Percentiles rank a stretch among this genome's conserved stretches.
Evolutionary conservation across 768 basidiomycete genomes (phyloP).

Genomic region (Termitomyces heimii): DNA sequence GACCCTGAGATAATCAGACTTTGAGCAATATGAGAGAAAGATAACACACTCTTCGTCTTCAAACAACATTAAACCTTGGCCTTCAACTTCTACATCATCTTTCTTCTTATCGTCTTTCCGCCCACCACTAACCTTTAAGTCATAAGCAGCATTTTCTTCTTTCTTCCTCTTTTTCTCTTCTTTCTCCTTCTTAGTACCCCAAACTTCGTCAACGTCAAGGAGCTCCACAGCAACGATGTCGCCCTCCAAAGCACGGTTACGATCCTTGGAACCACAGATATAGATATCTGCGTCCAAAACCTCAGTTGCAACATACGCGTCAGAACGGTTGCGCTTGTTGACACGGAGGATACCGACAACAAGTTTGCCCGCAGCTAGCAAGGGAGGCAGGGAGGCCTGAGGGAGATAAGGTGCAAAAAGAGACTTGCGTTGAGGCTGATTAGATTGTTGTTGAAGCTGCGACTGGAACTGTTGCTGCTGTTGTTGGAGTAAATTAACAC

Average conservation of each 20-base stretch:
- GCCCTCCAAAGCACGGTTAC: slow-evolving; percentile 96
- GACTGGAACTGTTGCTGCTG: slow-evolving; percentile 95
- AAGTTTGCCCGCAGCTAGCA: slow-evolving; percentile 93
- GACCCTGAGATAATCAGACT: slow-evolving; percentile 45
- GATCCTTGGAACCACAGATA: slow-evolving; percentile 97
- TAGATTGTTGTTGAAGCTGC: slow-evolving; percentile 89
- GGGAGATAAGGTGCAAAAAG: slow-evolving; percentile 98
- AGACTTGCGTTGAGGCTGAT: slow-evolving; percentile 93
- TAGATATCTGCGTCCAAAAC: slow-evolving; percentile 98
- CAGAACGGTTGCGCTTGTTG: slow-evolving; percentile 97
- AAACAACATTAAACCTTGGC: slow-evolving; percentile 93
- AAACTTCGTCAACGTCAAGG: slow-evolving; percentile 95
- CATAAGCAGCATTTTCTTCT: slow-evolving; percentile 97
- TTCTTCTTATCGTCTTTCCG: slow-evolving; percentile 99
- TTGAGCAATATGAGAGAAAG: neutral
- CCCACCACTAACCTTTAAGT: slow-evolving; percentile 64
- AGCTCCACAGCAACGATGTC: slow-evolving; percentile 98
- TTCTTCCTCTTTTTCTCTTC: slow-evolving; percentile 99
- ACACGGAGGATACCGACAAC: slow-evolving; percentile 96
- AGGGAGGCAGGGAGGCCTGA: slow-evolving; percentile 93
- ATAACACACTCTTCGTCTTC: slow-evolving; percentile 88
- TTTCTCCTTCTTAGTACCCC: slow-evolving; percentile 99
- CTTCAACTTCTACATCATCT: slow-evolving; percentile 99
- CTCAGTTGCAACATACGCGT: slow-evolving; percentile 98
- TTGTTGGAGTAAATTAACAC: slow-evolving; percentile 84